Evolutionary conservation across 306 rosid species (phyloP), one percentile per base, ranked within the genome.

Genomic region (Prunus persica): DNA sequence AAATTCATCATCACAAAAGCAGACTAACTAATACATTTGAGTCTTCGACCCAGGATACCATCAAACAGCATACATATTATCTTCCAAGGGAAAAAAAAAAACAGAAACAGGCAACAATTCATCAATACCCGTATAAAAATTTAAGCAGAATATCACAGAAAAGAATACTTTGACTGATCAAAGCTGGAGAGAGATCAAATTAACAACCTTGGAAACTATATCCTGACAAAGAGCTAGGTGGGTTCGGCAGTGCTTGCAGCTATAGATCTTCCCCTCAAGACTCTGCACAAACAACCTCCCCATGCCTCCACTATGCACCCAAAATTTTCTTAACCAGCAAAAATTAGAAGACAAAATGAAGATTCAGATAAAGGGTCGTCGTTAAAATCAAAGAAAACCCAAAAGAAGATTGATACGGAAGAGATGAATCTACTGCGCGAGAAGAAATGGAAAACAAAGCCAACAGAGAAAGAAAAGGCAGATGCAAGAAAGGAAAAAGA

Each of bases 231-330:
- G 87, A 24, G 93, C 97, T 62, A 91, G 89, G 82, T 89, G 95
- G 81, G 95, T 89, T 61, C 85, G 88, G 84, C 97, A 91, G 82
- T 86, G 92, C 80, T 79, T 88, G 90, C 97, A 91, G 87, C 91
- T 83, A 61, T 91, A 91, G 89, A 91, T 83, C 90, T 32, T 86
- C 78, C 97, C 97, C 55, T 91, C 97, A 34, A 89, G 83, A 78
- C 80, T 86, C 84, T 86, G 83, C 86, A 88, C 85, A 84, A 88
- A 91, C 83, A 91, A 81, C 74, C 95, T 89, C 41, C 97, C 97
- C 97, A 91, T 91, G 68, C 62, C 73, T 79, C 76, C 55, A 65
- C 67, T 28, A 47, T 58, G 6, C 38, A 41, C 74, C 51, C 46
- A 76, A 74, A 82, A 69, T 49, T 27, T 72, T 18, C 25, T 20